Percentiles rank a stretch among this genome's conserved stretches.
Conservation (phyloP, 225 moss, liverwort and hornwort genomes). For the Rhytidiadelphus loreus region DNA sequence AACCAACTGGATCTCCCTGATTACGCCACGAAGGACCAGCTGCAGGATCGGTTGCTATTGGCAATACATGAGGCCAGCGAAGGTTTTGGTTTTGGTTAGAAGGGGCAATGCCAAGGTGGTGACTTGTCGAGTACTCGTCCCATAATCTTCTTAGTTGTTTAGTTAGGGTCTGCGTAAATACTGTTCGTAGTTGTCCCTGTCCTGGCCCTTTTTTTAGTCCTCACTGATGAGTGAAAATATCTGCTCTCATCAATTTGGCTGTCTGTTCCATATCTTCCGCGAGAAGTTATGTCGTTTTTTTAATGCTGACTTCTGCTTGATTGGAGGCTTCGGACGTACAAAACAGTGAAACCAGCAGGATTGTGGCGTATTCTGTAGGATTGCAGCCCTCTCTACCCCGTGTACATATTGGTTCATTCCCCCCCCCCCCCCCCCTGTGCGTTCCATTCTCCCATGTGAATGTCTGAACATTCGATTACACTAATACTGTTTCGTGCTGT, state of each 20-base stretch:
- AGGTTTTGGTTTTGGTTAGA: constrained; percentile 90
- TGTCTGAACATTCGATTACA: constrained; percentile 22
- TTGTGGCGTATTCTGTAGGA: constrained; percentile 37
- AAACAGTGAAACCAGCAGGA: constrained; percentile 27
- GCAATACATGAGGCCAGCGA: constrained; percentile 96
- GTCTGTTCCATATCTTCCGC: constrained; percentile 28
- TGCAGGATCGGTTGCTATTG: constrained; percentile 77
- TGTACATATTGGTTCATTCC: constrained; percentile 27
- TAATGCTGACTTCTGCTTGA: constrained; percentile 29
- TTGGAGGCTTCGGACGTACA: constrained; percentile 22
- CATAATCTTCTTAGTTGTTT: constrained; percentile 29
- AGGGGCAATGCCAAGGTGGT: not conserved
- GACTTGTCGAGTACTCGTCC: constrained; percentile 8
- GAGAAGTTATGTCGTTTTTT: constrained; percentile 35
- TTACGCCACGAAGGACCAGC: constrained; percentile 75
- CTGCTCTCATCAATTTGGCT: constrained; percentile 27
- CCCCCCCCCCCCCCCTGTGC: not conserved
- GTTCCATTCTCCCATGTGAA: constrained; percentile 16
- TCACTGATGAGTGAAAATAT: constrained; percentile 19
- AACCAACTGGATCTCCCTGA: constrained; percentile 97
- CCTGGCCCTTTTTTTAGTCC: constrained; percentile 10
- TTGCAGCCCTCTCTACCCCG: constrained; percentile 10
- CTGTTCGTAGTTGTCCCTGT: constrained; percentile 46
- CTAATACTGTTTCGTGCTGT: constrained; percentile 7
- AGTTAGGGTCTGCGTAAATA: constrained; percentile 41